Conservation (phyloP, 306 rosid genomes). For the Vachellia collinsii region DNA sequence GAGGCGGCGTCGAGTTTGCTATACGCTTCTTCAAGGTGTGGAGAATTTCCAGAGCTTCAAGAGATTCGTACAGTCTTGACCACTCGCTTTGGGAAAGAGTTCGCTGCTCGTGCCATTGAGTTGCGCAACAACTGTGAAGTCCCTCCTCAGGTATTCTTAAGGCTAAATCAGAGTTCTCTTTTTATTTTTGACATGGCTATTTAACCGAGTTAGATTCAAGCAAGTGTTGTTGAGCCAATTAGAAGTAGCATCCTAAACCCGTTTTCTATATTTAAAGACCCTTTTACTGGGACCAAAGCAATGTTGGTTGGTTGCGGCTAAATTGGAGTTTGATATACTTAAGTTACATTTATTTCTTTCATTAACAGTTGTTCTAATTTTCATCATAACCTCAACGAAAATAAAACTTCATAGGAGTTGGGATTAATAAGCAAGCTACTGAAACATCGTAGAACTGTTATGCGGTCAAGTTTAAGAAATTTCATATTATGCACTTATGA, state of each 20-base stretch:
- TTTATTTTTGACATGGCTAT: too few relatives aligned
- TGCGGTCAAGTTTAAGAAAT: neutral
- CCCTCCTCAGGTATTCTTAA: slow-evolving; percentile 55
- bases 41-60: slow-evolving; percentile 93
- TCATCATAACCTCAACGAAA: neutral
- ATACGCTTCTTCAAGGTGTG: slow-evolving; percentile 84
- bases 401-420: neutral
- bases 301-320: neutral
- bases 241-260: too few relatives aligned
- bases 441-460: neutral
- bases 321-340: neutral
- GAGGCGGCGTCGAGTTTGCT: slow-evolving; percentile 81
- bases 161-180: too few relatives aligned
- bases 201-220: too few relatives aligned
- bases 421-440: neutral
- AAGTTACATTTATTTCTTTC: neutral
- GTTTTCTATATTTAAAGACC: too few relatives aligned
- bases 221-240: too few relatives aligned
- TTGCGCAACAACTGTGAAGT: slow-evolving; percentile 79
- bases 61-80: slow-evolving; percentile 73
- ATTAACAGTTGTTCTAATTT: too few relatives aligned
- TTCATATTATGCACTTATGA: neutral
- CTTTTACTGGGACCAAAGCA: too few relatives aligned
- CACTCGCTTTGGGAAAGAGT: slow-evolving; percentile 76
- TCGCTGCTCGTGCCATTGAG: slow-evolving; percentile 67